Evolutionary conservation across 352 stramenopile species (phyloP), one percentile per base, ranked within the genome.

Genomic region (Blastocystis sp.): DNA sequence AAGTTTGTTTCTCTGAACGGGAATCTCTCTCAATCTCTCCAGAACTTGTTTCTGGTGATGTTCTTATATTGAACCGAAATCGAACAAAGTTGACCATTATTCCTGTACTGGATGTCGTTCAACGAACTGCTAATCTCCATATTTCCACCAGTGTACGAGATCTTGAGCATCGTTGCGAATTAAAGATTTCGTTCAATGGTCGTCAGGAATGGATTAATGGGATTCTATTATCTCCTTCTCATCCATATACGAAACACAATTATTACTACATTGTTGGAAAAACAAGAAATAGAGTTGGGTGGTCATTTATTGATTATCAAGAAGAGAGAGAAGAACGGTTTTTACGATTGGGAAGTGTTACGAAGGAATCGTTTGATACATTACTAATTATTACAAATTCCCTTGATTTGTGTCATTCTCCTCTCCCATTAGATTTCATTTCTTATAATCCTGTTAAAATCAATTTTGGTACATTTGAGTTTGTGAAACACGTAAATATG

Each of bases 161-260:
- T n/a, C 2, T n/a, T 43, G 14, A 43, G 1, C 6, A 43, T 24
- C 32, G 21, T 54, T 27, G 63, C 9, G 29, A 74, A 14, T 14
- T 46, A 19, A 21, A 14, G 16, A 12, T 74, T 21, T 37, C 21
- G 9, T 74, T 74, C 32, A 43, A 43, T 19, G 63, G 63, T 52
- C 63, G 63, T 19, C 21, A 43, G 29, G 63, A 74, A 46, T 74
- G 63, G 63, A 46, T 74, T n/a, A 74, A 74, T 46, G 63, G n/a
- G 1, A 11, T 74, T 11, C 35, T 37, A 27, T 43, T 74, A 37
- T 12, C 63, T 0, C 1, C 4, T 11, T 9, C 7, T 21, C 59
- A 71, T 21, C 19, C 16, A 5, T n/a, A 46, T 3, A 37, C 21
- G 11, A n/a, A 37, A 2, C 27, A 27, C 3, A 37, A 74, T 3